These are phyloP conservation scores for Euphorbia peplus DNA, from an alignment of 345 rosid genomes.

Conservation along the genomic window DNA sequence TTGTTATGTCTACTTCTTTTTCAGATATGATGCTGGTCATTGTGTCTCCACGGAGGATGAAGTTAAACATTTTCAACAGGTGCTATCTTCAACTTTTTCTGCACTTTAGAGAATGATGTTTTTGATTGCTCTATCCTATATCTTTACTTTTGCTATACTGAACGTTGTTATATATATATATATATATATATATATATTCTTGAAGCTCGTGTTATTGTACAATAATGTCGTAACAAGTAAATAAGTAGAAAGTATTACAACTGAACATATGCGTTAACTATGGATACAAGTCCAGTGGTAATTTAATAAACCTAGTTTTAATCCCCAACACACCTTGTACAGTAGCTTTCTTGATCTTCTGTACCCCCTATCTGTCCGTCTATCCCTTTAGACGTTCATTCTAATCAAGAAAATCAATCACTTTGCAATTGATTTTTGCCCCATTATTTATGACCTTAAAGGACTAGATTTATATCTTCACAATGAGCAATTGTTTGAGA, in stretches of 20 bases:
- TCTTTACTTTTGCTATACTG: no score
- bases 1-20: background rate
- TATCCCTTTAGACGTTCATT: conserved; percentile 10
- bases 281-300: background rate
- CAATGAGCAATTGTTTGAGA: conserved; percentile 19
- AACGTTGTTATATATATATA: no score
- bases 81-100: background rate
- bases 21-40: background rate
- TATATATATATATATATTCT: no score
- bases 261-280: background rate
- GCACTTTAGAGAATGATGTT: background rate
- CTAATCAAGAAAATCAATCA: conserved; percentile 24
- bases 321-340: background rate
- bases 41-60: background rate
- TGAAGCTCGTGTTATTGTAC: no score
- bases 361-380: conserved; percentile 8
- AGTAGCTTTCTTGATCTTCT: conserved; percentile 5
- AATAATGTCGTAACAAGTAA: background rate
- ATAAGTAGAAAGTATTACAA: background rate
- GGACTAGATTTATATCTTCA: conserved; percentile 10
- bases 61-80: background rate
- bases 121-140: background rate
- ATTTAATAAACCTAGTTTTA: conserved; percentile 1
- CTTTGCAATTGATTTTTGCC: conserved; percentile 36
- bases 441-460: conserved; percentile 9